These are phyloP conservation scores for Pseudocohnilembus persalinus DNA, from an alignment of 169 alveolate species.

Conservation along the genomic window DNA sequence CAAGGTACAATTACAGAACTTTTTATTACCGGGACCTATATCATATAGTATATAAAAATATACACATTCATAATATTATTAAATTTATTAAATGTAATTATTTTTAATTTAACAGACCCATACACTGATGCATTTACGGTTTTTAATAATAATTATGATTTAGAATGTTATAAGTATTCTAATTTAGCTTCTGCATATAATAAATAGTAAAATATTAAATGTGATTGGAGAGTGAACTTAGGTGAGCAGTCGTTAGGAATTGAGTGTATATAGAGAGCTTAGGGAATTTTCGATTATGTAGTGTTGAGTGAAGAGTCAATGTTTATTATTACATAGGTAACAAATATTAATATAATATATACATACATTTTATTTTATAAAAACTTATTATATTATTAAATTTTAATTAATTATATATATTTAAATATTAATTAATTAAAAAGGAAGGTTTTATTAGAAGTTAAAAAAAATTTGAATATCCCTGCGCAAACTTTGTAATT, in stretches of 20 bases:
- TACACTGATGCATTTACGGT: not conserved
- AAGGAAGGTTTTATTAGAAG: conserved; percentile 2
- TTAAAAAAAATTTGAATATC: conserved; percentile 16
- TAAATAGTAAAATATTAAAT: not conserved
- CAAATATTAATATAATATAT: too few relatives aligned
- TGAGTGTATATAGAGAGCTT: not conserved
- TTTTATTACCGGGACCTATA: not conserved
- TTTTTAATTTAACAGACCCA: not conserved
- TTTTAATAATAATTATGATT: not conserved
- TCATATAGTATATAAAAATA: not conserved
- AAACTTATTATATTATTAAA: too few relatives aligned
- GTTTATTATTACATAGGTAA: conserved; percentile 2
- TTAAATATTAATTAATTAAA: too few relatives aligned
- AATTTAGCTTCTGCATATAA: too few relatives aligned
- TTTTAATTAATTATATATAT: too few relatives aligned
- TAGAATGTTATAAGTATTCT: not conserved
- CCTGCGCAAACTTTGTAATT: conserved; percentile 11
- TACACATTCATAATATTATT: too few relatives aligned
- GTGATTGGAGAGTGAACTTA: conserved; percentile 6
- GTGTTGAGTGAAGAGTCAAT: conserved; percentile 5
- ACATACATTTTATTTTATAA: not conserved
- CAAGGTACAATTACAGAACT: not conserved
- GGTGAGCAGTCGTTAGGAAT: conserved; percentile 3
- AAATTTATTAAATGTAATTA: too few relatives aligned
- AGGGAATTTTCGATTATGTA: conserved; percentile 5